Evolutionary conservation across 805 yeast genomes (phyloP).

Genomic region (Saccharomycopsis babjevae): DNA sequence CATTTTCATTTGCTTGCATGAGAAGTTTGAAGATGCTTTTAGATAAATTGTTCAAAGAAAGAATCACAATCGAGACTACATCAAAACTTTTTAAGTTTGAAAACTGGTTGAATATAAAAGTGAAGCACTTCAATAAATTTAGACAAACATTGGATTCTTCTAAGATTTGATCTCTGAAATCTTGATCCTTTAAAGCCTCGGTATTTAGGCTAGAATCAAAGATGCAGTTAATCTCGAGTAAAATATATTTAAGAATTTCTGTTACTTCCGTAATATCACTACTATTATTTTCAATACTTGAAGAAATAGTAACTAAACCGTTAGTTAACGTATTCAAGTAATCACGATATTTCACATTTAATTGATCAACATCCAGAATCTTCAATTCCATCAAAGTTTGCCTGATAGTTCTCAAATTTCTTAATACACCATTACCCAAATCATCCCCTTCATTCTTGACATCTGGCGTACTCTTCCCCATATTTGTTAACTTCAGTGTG

Average conservation of each 20-base stretch:
- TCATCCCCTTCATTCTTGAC: no score
- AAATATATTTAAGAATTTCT: neutral
- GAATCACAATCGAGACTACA: neutral
- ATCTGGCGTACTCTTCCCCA: no score
- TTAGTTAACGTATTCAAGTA: neutral
- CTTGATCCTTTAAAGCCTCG: neutral
- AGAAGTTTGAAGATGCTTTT: neutral
- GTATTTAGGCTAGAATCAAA: neutral
- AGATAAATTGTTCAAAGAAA: neutral
- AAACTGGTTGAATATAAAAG: neutral
- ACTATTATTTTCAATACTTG: neutral
- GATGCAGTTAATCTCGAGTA: neutral
- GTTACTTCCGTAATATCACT: neutral
- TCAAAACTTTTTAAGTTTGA: neutral
- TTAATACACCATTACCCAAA: neutral
- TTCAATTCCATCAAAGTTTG: neutral
- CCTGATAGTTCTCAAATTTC: neutral
- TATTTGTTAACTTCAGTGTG: no score
- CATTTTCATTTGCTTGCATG: neutral
- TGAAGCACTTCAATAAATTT: neutral
- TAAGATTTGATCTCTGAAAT: neutral
- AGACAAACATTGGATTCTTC: neutral
- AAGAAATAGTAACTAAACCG: neutral
- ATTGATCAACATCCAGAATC: neutral
- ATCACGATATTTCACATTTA: neutral